Evolutionary conservation across 1,139 yeast species (phyloP), one percentile per base, ranked within the genome.

Genomic region (Blastobotrys raffinosifermentans): DNA sequence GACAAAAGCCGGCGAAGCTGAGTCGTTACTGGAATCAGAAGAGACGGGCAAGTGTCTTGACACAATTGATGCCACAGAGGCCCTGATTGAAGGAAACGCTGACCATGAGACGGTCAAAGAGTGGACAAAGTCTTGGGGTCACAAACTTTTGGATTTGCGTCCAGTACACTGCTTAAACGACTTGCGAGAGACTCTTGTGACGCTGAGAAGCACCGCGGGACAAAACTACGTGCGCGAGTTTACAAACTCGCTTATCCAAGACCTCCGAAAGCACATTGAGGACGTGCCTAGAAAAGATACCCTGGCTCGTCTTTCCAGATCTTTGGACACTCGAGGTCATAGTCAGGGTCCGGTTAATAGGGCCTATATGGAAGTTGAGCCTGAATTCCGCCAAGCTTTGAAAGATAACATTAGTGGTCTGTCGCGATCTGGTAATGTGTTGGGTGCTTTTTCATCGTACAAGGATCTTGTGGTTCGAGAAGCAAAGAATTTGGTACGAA

Each of bases 381-480:
- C 63, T 0, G 53, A 51, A 0, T 62, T 70, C 29, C 70, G 72
- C 44, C 44, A 46, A 1, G 56, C 64, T 17, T 58, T 85, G 4
- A 61, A 62, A 6, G 67, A 60, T 1, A 70, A 67, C 36, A 66
- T 85, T 19, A 57, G 60, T 15, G 81, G 82, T 31, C 65, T 86
- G 29, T 65, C 74, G 8, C 72, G 77, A 45, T 75, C 89, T 27
- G 81, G 79, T 22, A 77, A 75, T 49, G 61, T 87, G 31, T 69
- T 75, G 2, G 67, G 73, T 16, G 86, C 94, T 0, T 80, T 80
- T 50, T 67, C 70, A 25, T 54, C 67, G 6, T 87, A 83, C 57
- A 85, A 81, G 52, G 93, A 80, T 19, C 68, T 69, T 23, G 75
- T 83, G 14, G 66, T 80, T 10, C 65, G 70, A 3, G 95, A 86